These are phyloP conservation scores for Luvunga scandens DNA, from an alignment of 345 rosid genomes.

Conservation along the genomic window DNA sequence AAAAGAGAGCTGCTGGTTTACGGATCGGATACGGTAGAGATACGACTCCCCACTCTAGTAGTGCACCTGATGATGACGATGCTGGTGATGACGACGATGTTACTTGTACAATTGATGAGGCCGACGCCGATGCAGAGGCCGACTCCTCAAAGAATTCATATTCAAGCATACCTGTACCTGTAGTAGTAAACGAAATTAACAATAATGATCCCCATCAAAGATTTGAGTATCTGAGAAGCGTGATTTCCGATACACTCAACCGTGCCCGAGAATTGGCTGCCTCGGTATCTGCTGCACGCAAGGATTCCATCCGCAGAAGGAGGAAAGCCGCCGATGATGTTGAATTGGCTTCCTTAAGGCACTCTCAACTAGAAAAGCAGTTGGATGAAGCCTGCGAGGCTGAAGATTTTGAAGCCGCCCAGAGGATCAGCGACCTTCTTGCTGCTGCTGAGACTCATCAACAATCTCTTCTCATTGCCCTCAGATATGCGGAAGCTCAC, in stretches of 20 bases:
- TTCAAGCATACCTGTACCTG: not conserved
- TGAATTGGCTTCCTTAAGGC: constrained; percentile 45
- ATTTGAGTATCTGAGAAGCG: constrained; percentile 41
- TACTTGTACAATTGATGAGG: not conserved
- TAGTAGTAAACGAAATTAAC: not conserved
- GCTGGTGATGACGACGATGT: not conserved
- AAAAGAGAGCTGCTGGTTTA: constrained; percentile 62
- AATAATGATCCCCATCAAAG: constrained; percentile 7
- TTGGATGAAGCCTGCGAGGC: constrained; percentile 82
- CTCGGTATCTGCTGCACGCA: constrained; percentile 56
- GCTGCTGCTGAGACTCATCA: constrained; percentile 53
- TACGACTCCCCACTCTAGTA: not conserved
- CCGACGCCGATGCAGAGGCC: not conserved
- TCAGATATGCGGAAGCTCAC: constrained; percentile 60
- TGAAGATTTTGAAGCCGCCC: constrained; percentile 83
- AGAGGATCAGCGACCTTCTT: constrained; percentile 69
- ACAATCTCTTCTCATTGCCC: constrained; percentile 41
- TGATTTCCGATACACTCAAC: constrained; percentile 50
- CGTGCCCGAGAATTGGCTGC: constrained; percentile 46
- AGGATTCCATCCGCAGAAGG: constrained; percentile 56
- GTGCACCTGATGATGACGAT: constrained; percentile 14
- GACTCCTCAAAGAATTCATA: too few relatives aligned
- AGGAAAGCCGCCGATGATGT: constrained; percentile 63
- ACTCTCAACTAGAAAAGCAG: constrained; percentile 56
- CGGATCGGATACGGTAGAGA: constrained; percentile 79